A percentile compares a stretch with the other conserved stretches of the same genome.
Conservation (phyloP, 768 basidiomycete genomes). For the Sporobolomyces pararoseus region DNA sequence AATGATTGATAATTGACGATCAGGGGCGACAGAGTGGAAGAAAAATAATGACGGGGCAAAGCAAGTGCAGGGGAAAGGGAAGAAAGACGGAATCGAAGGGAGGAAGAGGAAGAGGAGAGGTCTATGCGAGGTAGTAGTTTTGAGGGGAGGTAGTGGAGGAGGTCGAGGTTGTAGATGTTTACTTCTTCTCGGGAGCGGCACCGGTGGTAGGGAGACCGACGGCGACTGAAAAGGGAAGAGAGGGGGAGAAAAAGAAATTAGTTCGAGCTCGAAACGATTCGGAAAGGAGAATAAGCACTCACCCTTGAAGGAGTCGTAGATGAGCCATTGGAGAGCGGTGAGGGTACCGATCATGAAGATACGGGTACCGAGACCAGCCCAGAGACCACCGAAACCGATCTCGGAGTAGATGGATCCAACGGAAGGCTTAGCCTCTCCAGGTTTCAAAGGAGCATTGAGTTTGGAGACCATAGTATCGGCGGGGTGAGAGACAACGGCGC, state of each 20-base stretch:
- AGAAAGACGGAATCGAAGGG: background rate
- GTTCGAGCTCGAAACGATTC: background rate
- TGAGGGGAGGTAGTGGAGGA: too few relatives aligned
- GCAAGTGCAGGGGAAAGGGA: background rate
- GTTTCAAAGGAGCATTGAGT: constrained; percentile 45
- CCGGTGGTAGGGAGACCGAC: constrained; percentile 42
- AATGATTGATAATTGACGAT: too few relatives aligned
- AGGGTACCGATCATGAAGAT: constrained; percentile 53
- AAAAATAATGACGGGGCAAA: too few relatives aligned
- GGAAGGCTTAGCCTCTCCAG: constrained; percentile 41
- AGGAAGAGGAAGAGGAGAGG: background rate
- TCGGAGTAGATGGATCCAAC: constrained; percentile 44
- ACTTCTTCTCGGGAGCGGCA: constrained; percentile 34
- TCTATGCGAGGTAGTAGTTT: too few relatives aligned
- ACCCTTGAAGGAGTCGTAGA: constrained; percentile 79
- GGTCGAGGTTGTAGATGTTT: background rate
- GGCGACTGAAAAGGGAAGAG: constrained; percentile 58
- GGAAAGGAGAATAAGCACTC: background rate
- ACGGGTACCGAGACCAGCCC: constrained; percentile 71
- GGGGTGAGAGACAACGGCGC: constrained; percentile 46
- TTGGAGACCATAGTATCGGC: constrained; percentile 44
- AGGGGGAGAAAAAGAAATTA: constrained; percentile 59
- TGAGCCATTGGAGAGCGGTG: constrained; percentile 61
- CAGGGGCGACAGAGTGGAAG: too few relatives aligned
- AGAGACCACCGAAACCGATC: constrained; percentile 46